Base-by-base conservation (phyloP, 768 basidiomycete genomes). In the Pulveroboletus sp. region DNA sequence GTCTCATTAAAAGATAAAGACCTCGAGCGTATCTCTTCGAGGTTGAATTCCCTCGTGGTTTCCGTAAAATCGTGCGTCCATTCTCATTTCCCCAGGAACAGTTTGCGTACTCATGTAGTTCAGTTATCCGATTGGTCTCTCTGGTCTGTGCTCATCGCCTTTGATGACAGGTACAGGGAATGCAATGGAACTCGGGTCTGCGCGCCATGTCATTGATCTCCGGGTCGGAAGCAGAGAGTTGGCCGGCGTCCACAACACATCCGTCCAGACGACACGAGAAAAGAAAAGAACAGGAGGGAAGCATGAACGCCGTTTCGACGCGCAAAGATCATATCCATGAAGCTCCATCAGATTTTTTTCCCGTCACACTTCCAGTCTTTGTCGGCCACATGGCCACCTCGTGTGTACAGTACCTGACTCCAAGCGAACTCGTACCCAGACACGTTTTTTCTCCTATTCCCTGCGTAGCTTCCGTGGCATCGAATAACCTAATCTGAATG, bases 81-180 rank as follows among this genome's bases (percentile, higher is more conserved):
- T 45, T 49, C 37, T 18, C 46, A 37, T 44, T 28, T 38, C 14
- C n/a, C 49, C 30, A 39, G 37, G 32, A 50, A 31, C 8, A 14
- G 30, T 18, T 17, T 13, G 18, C 49, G 10, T 8, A 14, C 21
- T 21, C 14, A 7, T n/a, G n/a, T 24, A 5, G 5, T 28, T 41
- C 15, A 1, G 18, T 24, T 38, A 11, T 17, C n/a, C 14, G 17
- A 37, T 45, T 21, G n/a, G 27, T 41, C 42, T 26, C 33, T 21
- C 37, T 18, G 18, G 26, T 45, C 47, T 54, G 43, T 14, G 10
- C 50, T 52, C 41, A 14, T 53, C 56, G 37, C 35, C 15, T 6
- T 15, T 31, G 8, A 31, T 8, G 54, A 46, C 28, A 46, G 27
- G 42, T 24, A 31, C 46, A 28, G 9, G 8, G 31, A 52, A 37